These are phyloP conservation scores for Leccinellum albellum DNA, from an alignment of 768 basidiomycete species.

Conservation along the genomic window DNA sequence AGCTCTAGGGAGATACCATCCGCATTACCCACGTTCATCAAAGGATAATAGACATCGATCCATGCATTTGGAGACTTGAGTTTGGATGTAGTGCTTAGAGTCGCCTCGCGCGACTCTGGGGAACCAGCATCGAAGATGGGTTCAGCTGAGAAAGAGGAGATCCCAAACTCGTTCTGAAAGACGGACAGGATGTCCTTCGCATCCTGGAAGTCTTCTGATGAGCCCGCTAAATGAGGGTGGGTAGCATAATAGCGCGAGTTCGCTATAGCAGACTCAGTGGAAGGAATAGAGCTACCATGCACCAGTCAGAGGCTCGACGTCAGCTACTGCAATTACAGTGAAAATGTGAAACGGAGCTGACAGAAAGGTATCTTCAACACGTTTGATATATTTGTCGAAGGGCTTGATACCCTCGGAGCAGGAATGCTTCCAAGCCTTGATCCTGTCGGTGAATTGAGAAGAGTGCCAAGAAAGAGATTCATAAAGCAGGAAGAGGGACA, in stretches of 20 bases:
- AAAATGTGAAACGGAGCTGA: slow-evolving; percentile 18
- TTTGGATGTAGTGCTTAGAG: slow-evolving; percentile 48
- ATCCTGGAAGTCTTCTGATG: slow-evolving; percentile 54
- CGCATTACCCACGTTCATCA: slow-evolving; percentile 66
- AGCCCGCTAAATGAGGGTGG: slow-evolving; percentile 72
- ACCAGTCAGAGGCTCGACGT: not conserved
- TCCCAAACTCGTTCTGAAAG: slow-evolving; percentile 64
- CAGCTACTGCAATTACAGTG: not conserved
- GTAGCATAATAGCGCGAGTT: slow-evolving; percentile 58
- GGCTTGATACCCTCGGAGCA: not conserved
- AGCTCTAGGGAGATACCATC: slow-evolving; percentile 66
- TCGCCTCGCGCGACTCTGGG: slow-evolving; percentile 60
- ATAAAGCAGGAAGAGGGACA: slow-evolving; percentile 13
- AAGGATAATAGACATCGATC: slow-evolving; percentile 87
- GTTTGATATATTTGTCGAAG: slow-evolving; percentile 14
- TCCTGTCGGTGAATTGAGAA: not conserved
- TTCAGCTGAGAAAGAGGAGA: slow-evolving; percentile 35
- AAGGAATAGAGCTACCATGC: slow-evolving; percentile 49
- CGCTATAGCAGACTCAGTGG: slow-evolving; percentile 51
- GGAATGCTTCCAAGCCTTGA: slow-evolving; percentile 10
- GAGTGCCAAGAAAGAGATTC: not conserved
- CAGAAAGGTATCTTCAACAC: slow-evolving; percentile 34
- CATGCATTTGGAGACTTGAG: slow-evolving; percentile 59
- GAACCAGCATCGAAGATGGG: slow-evolving; percentile 75
- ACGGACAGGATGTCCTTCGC: slow-evolving; percentile 64